These are phyloP conservation scores for Aspergillus novofumigatus DNA, from an alignment of 2,329 filamentous ascomycete species.

Conservation along the genomic window DNA sequence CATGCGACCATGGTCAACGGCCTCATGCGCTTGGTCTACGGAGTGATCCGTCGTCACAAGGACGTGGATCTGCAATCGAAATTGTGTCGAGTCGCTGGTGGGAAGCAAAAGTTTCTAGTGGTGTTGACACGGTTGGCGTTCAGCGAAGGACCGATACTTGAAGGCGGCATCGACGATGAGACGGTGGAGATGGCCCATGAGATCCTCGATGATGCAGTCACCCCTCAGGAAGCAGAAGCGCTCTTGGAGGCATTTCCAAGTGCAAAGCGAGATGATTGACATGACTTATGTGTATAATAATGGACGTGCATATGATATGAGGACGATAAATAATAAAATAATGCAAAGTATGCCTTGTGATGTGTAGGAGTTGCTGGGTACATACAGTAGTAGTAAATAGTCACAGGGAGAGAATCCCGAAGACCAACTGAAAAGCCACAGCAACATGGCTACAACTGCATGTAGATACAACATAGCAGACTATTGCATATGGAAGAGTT, in stretches of 20 bases:
- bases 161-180: slow-evolving; percentile 70
- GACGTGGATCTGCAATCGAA: slow-evolving; percentile 67
- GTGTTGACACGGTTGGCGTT: slow-evolving; percentile 81
- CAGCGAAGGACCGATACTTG: slow-evolving; percentile 71
- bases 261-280: slow-evolving; percentile 26
- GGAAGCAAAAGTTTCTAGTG: slow-evolving; percentile 76
- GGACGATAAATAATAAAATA: not conserved
- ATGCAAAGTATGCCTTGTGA: not conserved
- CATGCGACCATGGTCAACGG: slow-evolving; percentile 55
- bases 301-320: not conserved
- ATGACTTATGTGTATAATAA: not conserved
- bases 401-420: too few species aligned
- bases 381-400: too few species aligned
- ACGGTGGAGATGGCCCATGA: slow-evolving; percentile 77
- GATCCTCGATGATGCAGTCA: slow-evolving; percentile 74
- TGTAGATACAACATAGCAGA: too few species aligned
- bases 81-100: slow-evolving; percentile 64
- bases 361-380: not conserved
- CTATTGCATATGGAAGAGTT: too few species aligned
- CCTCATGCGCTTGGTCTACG: slow-evolving; percentile 58
- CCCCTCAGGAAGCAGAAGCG: slow-evolving; percentile 70
- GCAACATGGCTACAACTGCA: too few species aligned
- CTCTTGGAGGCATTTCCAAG: slow-evolving; percentile 47
- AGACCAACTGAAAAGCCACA: too few species aligned
- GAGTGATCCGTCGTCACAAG: slow-evolving; percentile 56